Conservation (phyloP, 306 rosid species). For the Acacia melanoxylon region DNA sequence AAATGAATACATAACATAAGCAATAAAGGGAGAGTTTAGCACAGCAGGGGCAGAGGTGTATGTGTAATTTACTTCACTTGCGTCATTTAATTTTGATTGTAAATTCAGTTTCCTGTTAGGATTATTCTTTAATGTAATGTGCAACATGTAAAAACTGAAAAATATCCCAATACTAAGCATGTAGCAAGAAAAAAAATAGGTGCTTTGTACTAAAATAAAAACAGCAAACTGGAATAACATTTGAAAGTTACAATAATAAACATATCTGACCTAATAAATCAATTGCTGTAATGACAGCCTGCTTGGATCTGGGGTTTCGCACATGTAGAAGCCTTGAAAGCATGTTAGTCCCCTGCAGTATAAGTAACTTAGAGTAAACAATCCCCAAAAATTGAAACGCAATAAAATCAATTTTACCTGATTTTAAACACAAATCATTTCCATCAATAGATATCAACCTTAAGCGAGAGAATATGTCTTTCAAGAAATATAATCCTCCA, state of each 20-base stretch:
- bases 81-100: background rate
- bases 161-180: background rate
- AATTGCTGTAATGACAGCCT: slow-evolving; percentile 95
- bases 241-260: slow-evolving; percentile 12
- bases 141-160: background rate
- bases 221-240: slow-evolving; percentile 7
- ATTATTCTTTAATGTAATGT: background rate
- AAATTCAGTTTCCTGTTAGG: background rate
- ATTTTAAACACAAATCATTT: background rate
- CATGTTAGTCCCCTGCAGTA: slow-evolving; percentile 89
- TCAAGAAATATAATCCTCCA: background rate
- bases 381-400: slow-evolving; percentile 25
- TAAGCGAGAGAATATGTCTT: background rate
- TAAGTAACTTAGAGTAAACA: background rate
- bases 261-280: slow-evolving; percentile 76
- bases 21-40: background rate
- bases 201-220: background rate
- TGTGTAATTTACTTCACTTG: background rate
- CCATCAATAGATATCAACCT: background rate
- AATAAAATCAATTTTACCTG: slow-evolving; percentile 24
- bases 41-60: background rate
- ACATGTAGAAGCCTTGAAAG: slow-evolving; percentile 94
- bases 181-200: background rate
- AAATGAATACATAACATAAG: background rate
- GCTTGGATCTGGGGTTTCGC: slow-evolving; percentile 87